phyloP scores from a whole-genome alignment of 225 moss, liverwort and hornwort species.

The Polytrichum commune region DNA sequence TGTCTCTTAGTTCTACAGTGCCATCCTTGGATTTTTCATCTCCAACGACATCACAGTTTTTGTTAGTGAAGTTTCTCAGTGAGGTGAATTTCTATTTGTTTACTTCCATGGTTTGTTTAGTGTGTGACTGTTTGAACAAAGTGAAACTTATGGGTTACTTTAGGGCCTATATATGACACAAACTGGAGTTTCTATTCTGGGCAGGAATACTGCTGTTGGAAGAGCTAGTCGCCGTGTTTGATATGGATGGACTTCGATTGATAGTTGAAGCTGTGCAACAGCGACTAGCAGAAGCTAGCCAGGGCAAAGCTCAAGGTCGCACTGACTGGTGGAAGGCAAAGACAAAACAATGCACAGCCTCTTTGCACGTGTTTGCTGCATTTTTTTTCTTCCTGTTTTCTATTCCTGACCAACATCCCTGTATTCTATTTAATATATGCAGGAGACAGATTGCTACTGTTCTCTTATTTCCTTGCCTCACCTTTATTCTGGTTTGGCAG shows the following conservation, averaged over 20 bases:
- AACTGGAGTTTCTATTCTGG: constrained; percentile 6
- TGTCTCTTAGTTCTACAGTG: too few relatives aligned
- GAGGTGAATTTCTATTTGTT: too few relatives aligned
- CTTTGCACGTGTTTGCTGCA: neutral
- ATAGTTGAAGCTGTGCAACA: constrained; percentile 78
- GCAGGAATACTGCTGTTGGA: constrained; percentile 80
- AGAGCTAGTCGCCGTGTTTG: constrained; percentile 72
- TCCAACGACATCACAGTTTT: too few relatives aligned
- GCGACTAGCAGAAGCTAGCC: constrained; percentile 67
- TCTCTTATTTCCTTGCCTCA: constrained; percentile 12
- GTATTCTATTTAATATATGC: too few relatives aligned
- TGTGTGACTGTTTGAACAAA: neutral
- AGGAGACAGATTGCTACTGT: constrained; percentile 16
- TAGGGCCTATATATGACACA: neutral
- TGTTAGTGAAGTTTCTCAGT: too few relatives aligned
- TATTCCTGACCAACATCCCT: neutral
- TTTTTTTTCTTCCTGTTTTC: neutral
- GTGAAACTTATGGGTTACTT: constrained; percentile 5
- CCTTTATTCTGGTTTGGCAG: constrained; percentile 39
- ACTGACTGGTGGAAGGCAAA: constrained; percentile 87
- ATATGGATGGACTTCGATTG: constrained; percentile 54
- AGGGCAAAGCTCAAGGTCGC: constrained; percentile 68
- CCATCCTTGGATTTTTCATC: too few relatives aligned
- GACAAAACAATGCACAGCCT: neutral
- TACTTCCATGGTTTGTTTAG: too few relatives aligned